phyloP scores from a whole-genome alignment of 129 eudicot genomes.

The Apium graveolens region DNA sequence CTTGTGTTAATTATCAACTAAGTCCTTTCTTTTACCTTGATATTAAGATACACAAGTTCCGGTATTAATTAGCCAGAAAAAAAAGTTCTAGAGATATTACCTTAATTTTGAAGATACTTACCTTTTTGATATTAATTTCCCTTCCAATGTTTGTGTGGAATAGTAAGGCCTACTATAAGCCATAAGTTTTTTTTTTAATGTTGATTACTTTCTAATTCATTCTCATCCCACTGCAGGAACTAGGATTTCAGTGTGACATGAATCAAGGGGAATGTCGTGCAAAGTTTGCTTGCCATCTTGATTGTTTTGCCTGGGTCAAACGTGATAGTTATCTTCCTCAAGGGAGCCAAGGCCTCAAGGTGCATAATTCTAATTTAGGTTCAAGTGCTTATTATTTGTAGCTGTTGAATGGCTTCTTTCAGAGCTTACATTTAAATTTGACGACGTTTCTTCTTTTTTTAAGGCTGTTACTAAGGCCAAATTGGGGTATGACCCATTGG shows the following conservation, averaged over 20 bases:
- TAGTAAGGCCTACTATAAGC: neutral
- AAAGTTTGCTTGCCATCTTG: conserved; percentile 96
- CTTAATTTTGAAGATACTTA: neutral
- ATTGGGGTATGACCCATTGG: conserved; percentile 93
- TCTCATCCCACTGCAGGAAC: conserved; percentile 44
- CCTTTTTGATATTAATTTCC: neutral
- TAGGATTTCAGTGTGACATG: conserved; percentile 88
- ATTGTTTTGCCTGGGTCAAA: conserved; percentile 99
- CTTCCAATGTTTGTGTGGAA: neutral
- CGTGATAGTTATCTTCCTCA: conserved; percentile 99
- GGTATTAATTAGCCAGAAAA: neutral
- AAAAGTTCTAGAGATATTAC: neutral
- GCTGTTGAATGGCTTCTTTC: neutral
- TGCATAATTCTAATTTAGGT: conserved; percentile 17
- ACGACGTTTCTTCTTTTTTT: conserved; percentile 11
- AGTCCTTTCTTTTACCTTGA: neutral
- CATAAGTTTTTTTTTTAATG: neutral
- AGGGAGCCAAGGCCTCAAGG: conserved; percentile 99
- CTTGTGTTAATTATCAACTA: neutral
- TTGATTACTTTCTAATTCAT: neutral
- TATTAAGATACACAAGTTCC: neutral
- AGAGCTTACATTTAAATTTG: neutral
- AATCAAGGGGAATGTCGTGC: conserved; percentile 99
- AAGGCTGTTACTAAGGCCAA: conserved; percentile 98
- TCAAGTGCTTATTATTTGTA: neutral